Percentiles rank a stretch among this genome's conserved stretches.
phyloP scores from a whole-genome alignment of 1,284 basidiomycete genomes.

The Ustilago curta region DNA sequence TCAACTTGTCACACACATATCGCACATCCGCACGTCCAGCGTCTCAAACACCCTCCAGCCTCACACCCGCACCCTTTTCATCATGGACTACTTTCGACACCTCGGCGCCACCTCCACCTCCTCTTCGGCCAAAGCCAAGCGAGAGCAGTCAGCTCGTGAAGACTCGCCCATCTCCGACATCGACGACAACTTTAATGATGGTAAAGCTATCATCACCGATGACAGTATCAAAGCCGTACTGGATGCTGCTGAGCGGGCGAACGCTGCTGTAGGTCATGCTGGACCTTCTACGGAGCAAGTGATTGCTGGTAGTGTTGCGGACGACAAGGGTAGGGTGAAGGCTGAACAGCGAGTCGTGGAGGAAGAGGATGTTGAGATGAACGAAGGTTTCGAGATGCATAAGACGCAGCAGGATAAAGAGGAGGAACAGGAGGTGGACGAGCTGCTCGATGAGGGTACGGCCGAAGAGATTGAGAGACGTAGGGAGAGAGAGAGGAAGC shows the following conservation, averaged over 20 bases:
- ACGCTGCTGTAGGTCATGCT: background rate
- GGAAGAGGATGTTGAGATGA: background rate
- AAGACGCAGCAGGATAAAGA: background rate
- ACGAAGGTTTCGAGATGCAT: background rate
- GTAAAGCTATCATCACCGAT: slow-evolving; percentile 1
- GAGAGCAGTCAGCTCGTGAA: background rate
- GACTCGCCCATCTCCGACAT: slow-evolving; percentile 32
- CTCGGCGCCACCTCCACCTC: background rate
- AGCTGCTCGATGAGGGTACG: slow-evolving; percentile 1
- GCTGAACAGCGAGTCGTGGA: background rate
- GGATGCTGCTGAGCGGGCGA: slow-evolving; percentile 1
- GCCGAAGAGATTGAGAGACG: background rate
- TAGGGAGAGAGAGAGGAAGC: background rate
- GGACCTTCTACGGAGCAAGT: background rate
- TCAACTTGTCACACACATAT: background rate
- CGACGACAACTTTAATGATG: slow-evolving; percentile 1
- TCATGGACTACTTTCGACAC: slow-evolving; percentile 8
- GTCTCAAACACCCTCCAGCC: too few relatives aligned
- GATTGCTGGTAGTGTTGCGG: background rate
- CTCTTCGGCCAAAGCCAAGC: background rate
- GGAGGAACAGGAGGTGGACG: slow-evolving; percentile 5
- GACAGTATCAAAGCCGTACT: slow-evolving; percentile 1
- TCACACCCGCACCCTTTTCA: background rate
- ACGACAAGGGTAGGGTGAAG: too few relatives aligned
- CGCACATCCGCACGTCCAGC: background rate